Conservation (phyloP, 768 basidiomycete genomes). For the Podaxis carcinomalis region DNA sequence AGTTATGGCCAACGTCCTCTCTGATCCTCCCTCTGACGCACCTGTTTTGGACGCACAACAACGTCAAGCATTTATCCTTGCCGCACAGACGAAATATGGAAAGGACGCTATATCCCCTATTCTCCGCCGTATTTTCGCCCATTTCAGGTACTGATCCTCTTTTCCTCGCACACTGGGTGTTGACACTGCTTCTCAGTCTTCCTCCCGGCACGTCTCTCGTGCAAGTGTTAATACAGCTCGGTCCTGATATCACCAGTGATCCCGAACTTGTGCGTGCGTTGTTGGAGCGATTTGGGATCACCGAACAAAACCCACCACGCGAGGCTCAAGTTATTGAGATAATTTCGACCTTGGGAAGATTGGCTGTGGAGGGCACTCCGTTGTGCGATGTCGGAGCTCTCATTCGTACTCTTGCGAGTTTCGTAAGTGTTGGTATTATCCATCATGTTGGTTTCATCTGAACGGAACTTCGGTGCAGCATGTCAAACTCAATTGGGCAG, state of each 20-base stretch:
- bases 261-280: conserved; percentile 65
- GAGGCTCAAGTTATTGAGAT: conserved; percentile 71
- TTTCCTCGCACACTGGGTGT: conserved; percentile 12
- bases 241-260: conserved; percentile 76
- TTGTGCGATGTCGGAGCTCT: conserved; percentile 75
- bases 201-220: conserved; percentile 65
- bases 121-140: conserved; percentile 69
- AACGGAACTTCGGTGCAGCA: conserved; percentile 38
- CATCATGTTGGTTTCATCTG: neutral
- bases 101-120: conserved; percentile 71
- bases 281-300: conserved; percentile 70
- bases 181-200: conserved; percentile 39
- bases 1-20: conserved; percentile 77
- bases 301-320: conserved; percentile 65
- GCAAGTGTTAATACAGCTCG: conserved; percentile 72
- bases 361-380: conserved; percentile 67
- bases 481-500: conserved; percentile 71
- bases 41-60: conserved; percentile 71
- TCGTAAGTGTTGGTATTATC: conserved; percentile 45
- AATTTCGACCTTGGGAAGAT: conserved; percentile 59
- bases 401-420: conserved; percentile 66
- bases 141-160: conserved; percentile 50
- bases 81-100: conserved; percentile 78
- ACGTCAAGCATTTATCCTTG: conserved; percentile 68
- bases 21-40: conserved; percentile 61